phyloP scores from a whole-genome alignment of 805 yeast species.

The Wickerhamiella spandovensis region DNA sequence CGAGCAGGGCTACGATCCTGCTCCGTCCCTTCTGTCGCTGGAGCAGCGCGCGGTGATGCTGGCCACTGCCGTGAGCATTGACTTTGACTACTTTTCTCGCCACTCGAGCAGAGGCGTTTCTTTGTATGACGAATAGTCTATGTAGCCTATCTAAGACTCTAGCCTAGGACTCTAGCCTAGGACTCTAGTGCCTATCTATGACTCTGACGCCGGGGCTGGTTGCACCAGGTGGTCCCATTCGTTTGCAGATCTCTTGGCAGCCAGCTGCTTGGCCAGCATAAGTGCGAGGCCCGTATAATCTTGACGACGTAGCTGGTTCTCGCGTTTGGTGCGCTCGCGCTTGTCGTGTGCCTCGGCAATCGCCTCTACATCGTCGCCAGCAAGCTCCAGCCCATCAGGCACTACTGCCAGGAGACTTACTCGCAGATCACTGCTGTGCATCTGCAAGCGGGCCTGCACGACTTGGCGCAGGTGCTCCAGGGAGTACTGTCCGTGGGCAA shows the following conservation, averaged over 20 bases:
- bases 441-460: conserved; percentile 33
- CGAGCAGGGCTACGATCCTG: conserved; percentile 41
- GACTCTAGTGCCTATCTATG: too few relatives aligned
- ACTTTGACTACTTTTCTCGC: conserved; percentile 93
- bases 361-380: conserved; percentile 32
- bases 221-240: background rate
- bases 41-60: conserved; percentile 78
- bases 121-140: background rate
- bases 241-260: conserved; percentile 8
- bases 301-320: conserved; percentile 40
- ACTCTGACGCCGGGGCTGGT: too few relatives aligned
- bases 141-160: too few relatives aligned
- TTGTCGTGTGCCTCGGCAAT: conserved; percentile 32
- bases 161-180: too few relatives aligned
- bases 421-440: conserved; percentile 29
- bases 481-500: conserved; percentile 36
- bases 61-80: conserved; percentile 83
- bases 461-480: conserved; percentile 33
- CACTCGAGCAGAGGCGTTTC: conserved; percentile 38
- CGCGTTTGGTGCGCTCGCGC: conserved; percentile 39
- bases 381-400: conserved; percentile 39
- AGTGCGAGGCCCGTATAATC: conserved; percentile 41
- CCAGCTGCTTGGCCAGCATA: conserved; percentile 32
- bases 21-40: conserved; percentile 42
- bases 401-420: conserved; percentile 32